phyloP scores from a whole-genome alignment of 805 yeast genomes.

The Candida silvicultrix region DNA sequence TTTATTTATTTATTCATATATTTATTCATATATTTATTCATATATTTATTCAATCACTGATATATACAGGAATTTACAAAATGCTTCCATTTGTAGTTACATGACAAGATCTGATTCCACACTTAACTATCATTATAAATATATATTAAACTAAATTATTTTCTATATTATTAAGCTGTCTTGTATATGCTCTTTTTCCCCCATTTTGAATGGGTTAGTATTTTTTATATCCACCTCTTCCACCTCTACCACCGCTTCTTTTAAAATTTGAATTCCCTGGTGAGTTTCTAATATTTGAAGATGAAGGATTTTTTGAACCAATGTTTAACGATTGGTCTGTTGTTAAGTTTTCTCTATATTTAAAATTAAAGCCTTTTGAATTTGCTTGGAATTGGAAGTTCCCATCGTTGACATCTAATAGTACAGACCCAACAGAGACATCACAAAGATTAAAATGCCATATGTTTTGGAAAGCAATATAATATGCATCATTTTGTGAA shows the following conservation, averaged over 20 bases:
- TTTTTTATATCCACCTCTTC: constrained; percentile 22
- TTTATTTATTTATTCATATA: constrained; percentile 1
- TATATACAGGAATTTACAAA: too few species aligned
- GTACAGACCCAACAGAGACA: constrained; percentile 41
- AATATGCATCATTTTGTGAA: constrained; percentile 52
- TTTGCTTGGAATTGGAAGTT: constrained; percentile 44
- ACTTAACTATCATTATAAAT: too few species aligned
- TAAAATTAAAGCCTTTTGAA: constrained; percentile 61
- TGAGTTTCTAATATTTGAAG: constrained; percentile 3
- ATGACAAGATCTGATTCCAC: too few species aligned
- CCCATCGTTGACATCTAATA: constrained; percentile 38
- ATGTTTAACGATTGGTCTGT: neutral
- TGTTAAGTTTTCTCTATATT: constrained; percentile 30
- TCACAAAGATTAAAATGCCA: constrained; percentile 80
- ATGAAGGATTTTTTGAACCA: neutral
- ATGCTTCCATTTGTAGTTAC: too few species aligned
- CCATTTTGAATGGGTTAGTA: constrained; percentile 4
- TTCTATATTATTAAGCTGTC: neutral
- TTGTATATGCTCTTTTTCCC: neutral
- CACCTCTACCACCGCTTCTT: constrained; percentile 16
- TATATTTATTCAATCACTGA: too few species aligned
- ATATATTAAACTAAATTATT: too few species aligned
- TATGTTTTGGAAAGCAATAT: constrained; percentile 59
- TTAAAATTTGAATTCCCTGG: neutral
- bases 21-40: too few species aligned